phyloP scores from a whole-genome alignment of 108 stramenopile genomes.

The Discostella stelligeroides region DNA sequence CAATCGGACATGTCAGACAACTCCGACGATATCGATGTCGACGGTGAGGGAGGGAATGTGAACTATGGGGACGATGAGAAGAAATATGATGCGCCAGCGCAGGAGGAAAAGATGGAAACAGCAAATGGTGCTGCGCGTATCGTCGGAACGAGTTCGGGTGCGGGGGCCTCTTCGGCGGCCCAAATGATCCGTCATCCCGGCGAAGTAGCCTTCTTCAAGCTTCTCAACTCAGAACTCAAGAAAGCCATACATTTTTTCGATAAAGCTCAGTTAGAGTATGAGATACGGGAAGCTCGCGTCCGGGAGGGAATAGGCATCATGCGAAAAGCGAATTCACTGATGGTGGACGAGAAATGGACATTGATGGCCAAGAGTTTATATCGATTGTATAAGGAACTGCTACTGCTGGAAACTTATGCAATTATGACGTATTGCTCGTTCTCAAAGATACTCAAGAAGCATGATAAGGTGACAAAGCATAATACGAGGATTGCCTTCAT shows the following conservation, averaged over 20 bases:
- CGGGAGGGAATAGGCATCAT: conserved; percentile 82
- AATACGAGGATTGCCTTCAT: conserved; percentile 82
- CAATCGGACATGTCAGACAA: conserved; percentile 8
- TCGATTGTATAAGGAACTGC: conserved; percentile 90
- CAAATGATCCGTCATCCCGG: conserved; percentile 56
- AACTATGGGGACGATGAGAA: conserved; percentile 9
- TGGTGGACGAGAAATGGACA: conserved; percentile 82
- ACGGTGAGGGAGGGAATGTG: not conserved
- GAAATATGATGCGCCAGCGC: conserved; percentile 4
- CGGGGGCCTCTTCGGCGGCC: conserved; percentile 24
- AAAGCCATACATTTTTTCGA: conserved; percentile 92
- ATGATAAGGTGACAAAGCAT: conserved; percentile 96
- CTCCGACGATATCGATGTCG: not conserved
- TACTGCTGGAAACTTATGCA: conserved; percentile 96
- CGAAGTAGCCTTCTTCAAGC: conserved; percentile 91
- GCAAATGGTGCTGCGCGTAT: conserved; percentile 5
- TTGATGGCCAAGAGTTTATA: conserved; percentile 90
- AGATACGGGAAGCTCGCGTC: conserved; percentile 86
- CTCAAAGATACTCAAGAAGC: conserved; percentile 98
- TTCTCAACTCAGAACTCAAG: conserved; percentile 85
- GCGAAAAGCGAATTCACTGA: conserved; percentile 76
- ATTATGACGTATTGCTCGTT: conserved; percentile 99
- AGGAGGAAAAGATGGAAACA: conserved; percentile 22
- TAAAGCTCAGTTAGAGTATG: conserved; percentile 71
- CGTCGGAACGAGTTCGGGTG: not conserved